Evolutionary conservation across 352 stramenopile species (phyloP).

Genomic region (Phytophthora sansomeana): DNA sequence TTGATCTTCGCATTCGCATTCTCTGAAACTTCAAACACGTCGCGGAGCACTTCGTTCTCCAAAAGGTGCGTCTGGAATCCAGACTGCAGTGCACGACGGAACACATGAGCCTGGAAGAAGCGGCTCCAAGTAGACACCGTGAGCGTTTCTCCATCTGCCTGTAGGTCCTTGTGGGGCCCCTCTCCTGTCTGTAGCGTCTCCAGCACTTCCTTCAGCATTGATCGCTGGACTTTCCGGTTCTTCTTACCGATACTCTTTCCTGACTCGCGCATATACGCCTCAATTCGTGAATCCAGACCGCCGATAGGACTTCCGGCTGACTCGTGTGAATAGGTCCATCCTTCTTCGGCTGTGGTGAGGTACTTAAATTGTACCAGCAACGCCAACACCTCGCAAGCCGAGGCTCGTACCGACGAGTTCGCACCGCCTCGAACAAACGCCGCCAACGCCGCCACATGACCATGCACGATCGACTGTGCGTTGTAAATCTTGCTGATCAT

Average conservation of each 20-base stretch:
- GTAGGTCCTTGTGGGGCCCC: conserved; percentile 62
- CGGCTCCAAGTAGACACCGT: conserved; percentile 65
- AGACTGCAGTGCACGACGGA: conserved; percentile 58
- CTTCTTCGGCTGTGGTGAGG: conserved; percentile 27
- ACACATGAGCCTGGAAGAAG: conserved; percentile 72
- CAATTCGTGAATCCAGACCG: conserved; percentile 61
- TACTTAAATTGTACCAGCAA: conserved; percentile 76
- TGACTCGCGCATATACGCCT: conserved; percentile 68
- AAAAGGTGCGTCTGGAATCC: conserved; percentile 69
- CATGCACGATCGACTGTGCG: conserved; percentile 52
- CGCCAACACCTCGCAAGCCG: conserved; percentile 65
- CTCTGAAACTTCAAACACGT: conserved; percentile 70
- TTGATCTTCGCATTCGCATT: conserved; percentile 54
- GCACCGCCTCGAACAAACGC: conserved; percentile 60
- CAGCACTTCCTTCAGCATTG: conserved; percentile 74
- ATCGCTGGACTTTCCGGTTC: conserved; percentile 68
- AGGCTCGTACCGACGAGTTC: conserved; percentile 48
- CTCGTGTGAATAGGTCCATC: conserved; percentile 63
- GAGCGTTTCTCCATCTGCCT: conserved; percentile 60
- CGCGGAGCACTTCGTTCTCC: conserved; percentile 64
- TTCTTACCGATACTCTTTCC: conserved; percentile 80
- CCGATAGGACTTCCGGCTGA: conserved; percentile 47
- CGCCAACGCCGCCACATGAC: conserved; percentile 61
- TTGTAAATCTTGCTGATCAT: conserved; percentile 64
- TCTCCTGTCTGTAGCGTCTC: conserved; percentile 66